Conservation (phyloP, 208 protist species). For the Herpetomonas tarakana region DNA sequence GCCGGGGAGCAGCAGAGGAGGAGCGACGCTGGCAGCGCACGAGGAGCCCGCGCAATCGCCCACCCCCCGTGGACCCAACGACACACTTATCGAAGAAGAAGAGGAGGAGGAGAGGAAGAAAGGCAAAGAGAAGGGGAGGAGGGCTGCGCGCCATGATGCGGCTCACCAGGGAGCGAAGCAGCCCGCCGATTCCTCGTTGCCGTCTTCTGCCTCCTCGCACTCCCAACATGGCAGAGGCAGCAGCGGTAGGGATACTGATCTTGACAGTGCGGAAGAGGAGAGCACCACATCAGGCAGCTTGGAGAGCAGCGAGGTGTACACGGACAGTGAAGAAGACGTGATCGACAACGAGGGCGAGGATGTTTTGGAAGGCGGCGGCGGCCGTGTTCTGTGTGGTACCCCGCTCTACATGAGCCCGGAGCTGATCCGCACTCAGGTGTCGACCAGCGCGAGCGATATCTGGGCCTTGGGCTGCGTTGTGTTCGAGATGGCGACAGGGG, state of each 20-base stretch:
- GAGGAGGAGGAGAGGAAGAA: no score
- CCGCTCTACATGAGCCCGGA: constrained; percentile 88
- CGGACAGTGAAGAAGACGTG: constrained; percentile 1
- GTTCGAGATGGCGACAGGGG: constrained; percentile 87
- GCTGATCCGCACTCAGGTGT: constrained; percentile 53
- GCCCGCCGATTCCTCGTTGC: no score
- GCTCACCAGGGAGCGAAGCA: not conserved
- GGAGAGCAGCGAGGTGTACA: not conserved
- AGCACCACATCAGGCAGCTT: not conserved
- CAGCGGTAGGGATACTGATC: not conserved
- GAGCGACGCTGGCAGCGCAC: not conserved
- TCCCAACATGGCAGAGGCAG: not conserved
- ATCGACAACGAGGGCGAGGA: constrained; percentile 4
- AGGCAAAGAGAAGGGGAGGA: no score
- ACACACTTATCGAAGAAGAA: not conserved
- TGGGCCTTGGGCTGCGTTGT: constrained; percentile 89
- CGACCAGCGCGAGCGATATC: constrained; percentile 77
- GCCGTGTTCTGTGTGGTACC: constrained; percentile 51
- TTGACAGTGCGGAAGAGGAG: not conserved
- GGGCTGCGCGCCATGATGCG: no score
- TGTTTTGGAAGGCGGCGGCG: not conserved
- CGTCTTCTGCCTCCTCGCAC: no score
- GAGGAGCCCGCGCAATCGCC: not conserved
- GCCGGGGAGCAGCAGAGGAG: not conserved
- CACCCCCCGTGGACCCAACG: not conserved